Evolutionary conservation across 2,329 filamentous ascomycete genomes (phyloP).

Genomic region (Dactylellina haptotyla): DNA sequence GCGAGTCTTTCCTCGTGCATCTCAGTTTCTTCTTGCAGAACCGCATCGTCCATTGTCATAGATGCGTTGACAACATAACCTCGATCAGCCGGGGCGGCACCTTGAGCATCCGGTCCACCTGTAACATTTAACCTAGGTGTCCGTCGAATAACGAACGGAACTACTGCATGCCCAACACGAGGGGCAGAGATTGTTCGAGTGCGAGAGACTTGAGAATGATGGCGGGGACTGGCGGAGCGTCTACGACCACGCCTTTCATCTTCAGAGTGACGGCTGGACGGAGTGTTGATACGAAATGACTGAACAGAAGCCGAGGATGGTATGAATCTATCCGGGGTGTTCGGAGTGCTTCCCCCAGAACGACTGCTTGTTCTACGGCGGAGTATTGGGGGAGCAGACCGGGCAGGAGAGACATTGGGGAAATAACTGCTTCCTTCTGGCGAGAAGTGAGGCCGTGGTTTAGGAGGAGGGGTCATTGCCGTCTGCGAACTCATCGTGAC

Average conservation of each 20-base stretch:
- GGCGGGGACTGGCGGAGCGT: slow-evolving; percentile 50
- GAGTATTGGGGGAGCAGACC: slow-evolving; percentile 24
- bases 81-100: slow-evolving; percentile 1
- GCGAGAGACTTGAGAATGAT: slow-evolving; percentile 52
- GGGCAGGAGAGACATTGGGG: slow-evolving; percentile 20
- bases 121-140: slow-evolving; percentile 29
- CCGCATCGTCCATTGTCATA: slow-evolving; percentile 66
- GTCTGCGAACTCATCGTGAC: slow-evolving; percentile 19
- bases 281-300: slow-evolving; percentile 57
- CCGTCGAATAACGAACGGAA: slow-evolving; percentile 20
- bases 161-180: slow-evolving; percentile 5
- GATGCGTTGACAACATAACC: slow-evolving; percentile 65
- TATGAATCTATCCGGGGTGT: slow-evolving; percentile 57
- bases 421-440: slow-evolving; percentile 5
- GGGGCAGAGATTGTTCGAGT: slow-evolving; percentile 38
- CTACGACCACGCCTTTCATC: slow-evolving; percentile 56
- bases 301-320: slow-evolving; percentile 56
- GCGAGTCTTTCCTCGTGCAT: slow-evolving; percentile 80
- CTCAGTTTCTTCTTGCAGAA: slow-evolving; percentile 71
- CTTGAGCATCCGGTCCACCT: not conserved
- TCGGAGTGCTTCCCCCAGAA: slow-evolving; percentile 40
- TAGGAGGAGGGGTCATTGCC: slow-evolving; percentile 40
- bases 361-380: slow-evolving; percentile 41
- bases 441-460: not conserved
- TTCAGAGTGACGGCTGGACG: slow-evolving; percentile 54